Evolutionary conservation across 805 yeast genomes (phyloP).

Genomic region (Martiniozyma abietophila): DNA sequence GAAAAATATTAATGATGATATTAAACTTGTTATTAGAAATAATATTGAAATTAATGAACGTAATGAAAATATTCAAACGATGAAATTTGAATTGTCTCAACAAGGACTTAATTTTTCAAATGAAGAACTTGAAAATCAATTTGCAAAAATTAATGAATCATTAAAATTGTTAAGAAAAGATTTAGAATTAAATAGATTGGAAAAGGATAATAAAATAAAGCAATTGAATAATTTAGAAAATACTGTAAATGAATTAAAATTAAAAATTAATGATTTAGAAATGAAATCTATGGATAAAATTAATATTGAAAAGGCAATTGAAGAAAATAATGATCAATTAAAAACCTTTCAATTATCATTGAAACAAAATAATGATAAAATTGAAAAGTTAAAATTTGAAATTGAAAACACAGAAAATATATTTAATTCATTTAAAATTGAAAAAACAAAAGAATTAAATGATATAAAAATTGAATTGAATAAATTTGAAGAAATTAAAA

Average conservation of each 20-base stretch:
- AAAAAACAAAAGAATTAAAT: slow-evolving; percentile 1
- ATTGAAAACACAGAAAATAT: slow-evolving; percentile 1
- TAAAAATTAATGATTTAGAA: slow-evolving; percentile 45
- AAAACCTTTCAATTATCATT: slow-evolving; percentile 5
- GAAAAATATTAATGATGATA: slow-evolving; percentile 9
- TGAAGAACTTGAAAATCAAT: slow-evolving; percentile 38
- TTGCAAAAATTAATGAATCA: slow-evolving; percentile 29
- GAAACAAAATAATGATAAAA: slow-evolving; percentile 1
- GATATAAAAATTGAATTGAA: slow-evolving; percentile 8
- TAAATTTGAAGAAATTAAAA: slow-evolving; percentile 35
- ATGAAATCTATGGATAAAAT: slow-evolving; percentile 38
- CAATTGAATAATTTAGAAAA: slow-evolving; percentile 39
- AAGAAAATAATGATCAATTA: slow-evolving; percentile 25
- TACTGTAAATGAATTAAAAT: slow-evolving; percentile 41
- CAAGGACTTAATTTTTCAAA: slow-evolving; percentile 26
- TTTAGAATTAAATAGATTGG: slow-evolving; percentile 27
- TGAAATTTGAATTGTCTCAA: slow-evolving; percentile 5
- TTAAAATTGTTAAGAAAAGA: slow-evolving; percentile 33
- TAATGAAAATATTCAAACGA: slow-evolving; percentile 6
- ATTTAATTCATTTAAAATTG: neutral
- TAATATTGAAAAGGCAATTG: slow-evolving; percentile 30
- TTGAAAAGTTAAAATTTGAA: neutral
- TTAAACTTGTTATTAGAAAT: slow-evolving; percentile 3
- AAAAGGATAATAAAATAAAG: slow-evolving; percentile 35
- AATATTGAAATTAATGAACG: slow-evolving; percentile 10